phyloP scores from a whole-genome alignment of 768 basidiomycete species.

The Lactarius evosmus region DNA sequence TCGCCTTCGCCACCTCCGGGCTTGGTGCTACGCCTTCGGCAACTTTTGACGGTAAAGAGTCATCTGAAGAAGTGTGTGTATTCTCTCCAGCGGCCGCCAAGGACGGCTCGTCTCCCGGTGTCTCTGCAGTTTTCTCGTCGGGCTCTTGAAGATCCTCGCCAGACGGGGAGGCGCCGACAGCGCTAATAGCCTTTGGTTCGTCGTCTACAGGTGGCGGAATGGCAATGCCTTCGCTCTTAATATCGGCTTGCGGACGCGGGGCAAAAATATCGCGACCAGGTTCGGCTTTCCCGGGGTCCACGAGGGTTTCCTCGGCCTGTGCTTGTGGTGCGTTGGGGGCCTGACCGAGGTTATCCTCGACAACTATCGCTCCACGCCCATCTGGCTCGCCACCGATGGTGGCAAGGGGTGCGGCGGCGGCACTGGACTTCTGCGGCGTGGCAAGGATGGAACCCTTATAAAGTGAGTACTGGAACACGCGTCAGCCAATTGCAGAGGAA shows the following conservation, averaged over 20 bases:
- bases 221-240: conserved; percentile 42
- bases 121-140: conserved; percentile 10
- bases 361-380: conserved; percentile 54
- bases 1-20: conserved; percentile 6
- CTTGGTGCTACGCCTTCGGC: not conserved
- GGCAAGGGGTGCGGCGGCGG: conserved; percentile 35
- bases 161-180: conserved; percentile 5
- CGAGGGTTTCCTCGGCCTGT: conserved; percentile 36
- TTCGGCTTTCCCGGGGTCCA: conserved; percentile 54
- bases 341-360: conserved; percentile 42
- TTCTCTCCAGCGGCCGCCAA: conserved; percentile 3
- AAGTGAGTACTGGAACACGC: conserved; percentile 49
- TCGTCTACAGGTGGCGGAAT: not conserved
- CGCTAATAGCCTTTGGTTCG: conserved; percentile 17
- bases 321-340: conserved; percentile 22
- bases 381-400: conserved; percentile 51
- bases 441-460: conserved; percentile 42
- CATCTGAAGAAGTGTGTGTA: not conserved
- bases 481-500: conserved; percentile 7
- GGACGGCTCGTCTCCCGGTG: conserved; percentile 4
- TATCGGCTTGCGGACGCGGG: conserved; percentile 43
- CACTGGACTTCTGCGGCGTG: conserved; percentile 39
- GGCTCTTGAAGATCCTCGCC: not conserved
- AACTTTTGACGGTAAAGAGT: not conserved
- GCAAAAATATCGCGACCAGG: conserved; percentile 77